Conservation (phyloP, 768 basidiomycete genomes). For the Mycena leptocephala region DNA sequence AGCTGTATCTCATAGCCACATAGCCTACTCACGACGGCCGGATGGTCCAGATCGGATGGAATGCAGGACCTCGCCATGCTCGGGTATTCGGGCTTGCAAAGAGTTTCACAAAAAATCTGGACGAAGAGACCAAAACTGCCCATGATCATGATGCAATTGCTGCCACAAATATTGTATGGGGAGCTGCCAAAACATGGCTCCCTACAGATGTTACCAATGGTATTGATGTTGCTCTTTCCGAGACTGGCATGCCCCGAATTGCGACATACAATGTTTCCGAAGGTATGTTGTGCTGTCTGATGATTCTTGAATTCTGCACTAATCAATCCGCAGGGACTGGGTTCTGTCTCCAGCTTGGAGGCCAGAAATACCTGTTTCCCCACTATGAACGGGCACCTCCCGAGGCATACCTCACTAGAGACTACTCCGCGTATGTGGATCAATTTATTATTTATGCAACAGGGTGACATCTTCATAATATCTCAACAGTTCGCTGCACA, state of each 20-base stretch:
- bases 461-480: too few species aligned
- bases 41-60: slow-evolving; percentile 19
- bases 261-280: background rate
- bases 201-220: background rate
- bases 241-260: background rate
- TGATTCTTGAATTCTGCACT: too few species aligned
- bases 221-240: background rate
- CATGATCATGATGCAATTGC: slow-evolving; percentile 4
- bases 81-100: too few species aligned
- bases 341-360: background rate
- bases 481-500: background rate
- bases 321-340: background rate
- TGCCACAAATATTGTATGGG: background rate
- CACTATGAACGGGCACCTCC: background rate
- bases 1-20: background rate
- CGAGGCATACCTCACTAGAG: background rate
- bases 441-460: too few species aligned
- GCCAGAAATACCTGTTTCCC: background rate
- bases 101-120: slow-evolving; percentile 7
- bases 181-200: background rate
- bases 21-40: background rate
- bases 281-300: background rate
- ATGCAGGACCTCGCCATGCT: slow-evolving; percentile 22
- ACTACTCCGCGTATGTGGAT: background rate
- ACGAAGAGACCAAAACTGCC: background rate